phyloP scores from a whole-genome alignment of 257 asterid species.

The Salvia hispanica region DNA sequence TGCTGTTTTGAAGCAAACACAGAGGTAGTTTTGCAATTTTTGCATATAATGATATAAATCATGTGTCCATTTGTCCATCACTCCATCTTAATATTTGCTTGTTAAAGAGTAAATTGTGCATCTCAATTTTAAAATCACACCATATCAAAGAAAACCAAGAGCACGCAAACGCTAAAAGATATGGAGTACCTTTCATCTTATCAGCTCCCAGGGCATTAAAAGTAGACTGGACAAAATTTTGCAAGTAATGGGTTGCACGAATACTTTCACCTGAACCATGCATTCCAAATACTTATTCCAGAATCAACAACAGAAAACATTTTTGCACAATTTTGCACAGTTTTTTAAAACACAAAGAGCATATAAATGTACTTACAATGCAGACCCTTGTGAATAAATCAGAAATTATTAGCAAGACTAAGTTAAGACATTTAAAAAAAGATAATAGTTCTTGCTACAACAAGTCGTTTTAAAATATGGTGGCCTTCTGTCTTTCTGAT shows the following conservation, averaged over 20 bases:
- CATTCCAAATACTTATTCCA: slow-evolving; percentile 32
- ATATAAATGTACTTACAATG: background rate
- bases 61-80: background rate
- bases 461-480: background rate
- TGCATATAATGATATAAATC: background rate
- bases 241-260: slow-evolving; percentile 79
- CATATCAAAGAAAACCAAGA: slow-evolving; percentile 12
- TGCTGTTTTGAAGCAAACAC: background rate
- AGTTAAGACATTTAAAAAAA: background rate
- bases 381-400: slow-evolving; percentile 3
- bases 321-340: slow-evolving; percentile 7
- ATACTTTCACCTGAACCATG: slow-evolving; percentile 83
- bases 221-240: slow-evolving; percentile 87
- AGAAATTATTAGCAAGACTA: slow-evolving; percentile 2
- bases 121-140: slow-evolving; percentile 11
- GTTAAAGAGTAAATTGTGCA: background rate
- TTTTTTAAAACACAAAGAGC: background rate
- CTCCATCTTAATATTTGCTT: slow-evolving; percentile 7
- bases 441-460: slow-evolving; percentile 9
- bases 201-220: slow-evolving; percentile 89
- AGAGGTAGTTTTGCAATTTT: background rate
- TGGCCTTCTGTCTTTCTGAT: background rate
- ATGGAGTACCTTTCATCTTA: slow-evolving; percentile 63
- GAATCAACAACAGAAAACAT: slow-evolving; percentile 25
- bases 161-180: slow-evolving; percentile 22